These are phyloP conservation scores for Erythrophleum fordii DNA, from an alignment of 306 rosid genomes.

Conservation along the genomic window DNA sequence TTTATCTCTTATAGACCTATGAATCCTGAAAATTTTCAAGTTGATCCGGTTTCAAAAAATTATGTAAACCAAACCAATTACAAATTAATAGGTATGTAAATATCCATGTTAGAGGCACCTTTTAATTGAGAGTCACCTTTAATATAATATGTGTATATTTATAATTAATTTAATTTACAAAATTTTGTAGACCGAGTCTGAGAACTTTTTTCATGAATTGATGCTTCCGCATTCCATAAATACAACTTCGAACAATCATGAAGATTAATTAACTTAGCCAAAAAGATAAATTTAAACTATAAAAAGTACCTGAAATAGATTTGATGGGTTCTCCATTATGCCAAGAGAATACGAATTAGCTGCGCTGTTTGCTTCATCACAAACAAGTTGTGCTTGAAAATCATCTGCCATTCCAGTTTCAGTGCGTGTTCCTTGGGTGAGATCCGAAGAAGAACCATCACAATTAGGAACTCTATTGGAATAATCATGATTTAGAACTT, in stretches of 20 bases:
- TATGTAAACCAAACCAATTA: too few relatives aligned
- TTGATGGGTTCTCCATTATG: slow-evolving; percentile 48
- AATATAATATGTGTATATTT: too few relatives aligned
- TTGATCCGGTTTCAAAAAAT: too few relatives aligned
- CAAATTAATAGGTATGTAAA: too few relatives aligned
- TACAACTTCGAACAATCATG: neutral
- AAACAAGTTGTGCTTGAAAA: slow-evolving; percentile 66
- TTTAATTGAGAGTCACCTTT: too few relatives aligned
- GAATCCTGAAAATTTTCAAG: too few relatives aligned
- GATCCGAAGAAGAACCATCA: slow-evolving; percentile 89
- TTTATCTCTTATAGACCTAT: too few relatives aligned
- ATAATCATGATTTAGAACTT: slow-evolving; percentile 44
- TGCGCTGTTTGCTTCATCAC: slow-evolving; percentile 84
- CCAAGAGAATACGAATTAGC: slow-evolving; percentile 55
- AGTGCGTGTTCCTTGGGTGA: slow-evolving; percentile 83
- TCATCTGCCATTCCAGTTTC: slow-evolving; percentile 66
- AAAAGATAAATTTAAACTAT: neutral
- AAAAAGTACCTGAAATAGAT: slow-evolving; percentile 61
- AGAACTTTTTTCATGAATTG: too few relatives aligned
- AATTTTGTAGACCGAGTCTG: too few relatives aligned
- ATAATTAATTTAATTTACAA: too few relatives aligned
- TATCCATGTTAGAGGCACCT: too few relatives aligned
- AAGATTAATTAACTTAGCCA: neutral
- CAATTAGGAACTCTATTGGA: slow-evolving; percentile 44
- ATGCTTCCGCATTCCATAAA: neutral